Percentiles rank a stretch among this genome's conserved stretches.
phyloP scores from a whole-genome alignment of 129 eudicot species.

The Pittosporum tobira region DNA sequence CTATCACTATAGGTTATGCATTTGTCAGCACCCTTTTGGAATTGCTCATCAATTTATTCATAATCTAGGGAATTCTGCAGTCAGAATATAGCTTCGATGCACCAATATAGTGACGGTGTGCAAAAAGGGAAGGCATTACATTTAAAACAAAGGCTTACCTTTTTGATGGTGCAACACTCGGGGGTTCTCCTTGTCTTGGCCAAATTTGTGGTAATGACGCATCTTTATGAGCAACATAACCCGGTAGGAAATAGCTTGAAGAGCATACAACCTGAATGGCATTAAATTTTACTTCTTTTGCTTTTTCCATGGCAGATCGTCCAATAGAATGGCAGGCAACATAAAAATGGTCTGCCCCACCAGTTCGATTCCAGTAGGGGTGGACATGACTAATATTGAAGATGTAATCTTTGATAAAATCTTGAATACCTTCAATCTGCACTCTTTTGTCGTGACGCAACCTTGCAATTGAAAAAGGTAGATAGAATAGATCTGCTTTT shows the following conservation, averaged over 20 bases:
- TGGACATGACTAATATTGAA: constrained; percentile 47
- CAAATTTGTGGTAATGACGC: constrained; percentile 84
- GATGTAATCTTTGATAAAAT: constrained; percentile 54
- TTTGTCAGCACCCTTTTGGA: no score
- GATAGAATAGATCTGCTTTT: constrained; percentile 66
- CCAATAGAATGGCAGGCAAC: constrained; percentile 90
- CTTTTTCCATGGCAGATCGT: constrained; percentile 60
- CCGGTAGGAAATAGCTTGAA: constrained; percentile 57
- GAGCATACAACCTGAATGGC: constrained; percentile 92
- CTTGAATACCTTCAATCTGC: constrained; percentile 67
- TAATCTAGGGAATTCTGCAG: neutral
- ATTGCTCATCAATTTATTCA: neutral
- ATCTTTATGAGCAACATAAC: constrained; percentile 83
- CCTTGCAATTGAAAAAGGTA: constrained; percentile 86
- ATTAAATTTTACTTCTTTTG: constrained; percentile 49
- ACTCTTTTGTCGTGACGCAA: constrained; percentile 69
- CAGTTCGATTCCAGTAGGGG: constrained; percentile 75
- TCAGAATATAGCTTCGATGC: neutral
- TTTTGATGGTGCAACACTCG: constrained; percentile 26
- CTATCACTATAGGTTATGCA: no score
- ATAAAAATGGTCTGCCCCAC: constrained; percentile 90
- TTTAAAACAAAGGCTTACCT: constrained; percentile 29
- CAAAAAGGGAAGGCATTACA: neutral
- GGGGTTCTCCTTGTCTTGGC: constrained; percentile 62
- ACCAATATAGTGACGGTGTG: neutral